These are phyloP conservation scores for Hansenula sp. DNA, from an alignment of 1,139 yeast species.

Conservation along the genomic window DNA sequence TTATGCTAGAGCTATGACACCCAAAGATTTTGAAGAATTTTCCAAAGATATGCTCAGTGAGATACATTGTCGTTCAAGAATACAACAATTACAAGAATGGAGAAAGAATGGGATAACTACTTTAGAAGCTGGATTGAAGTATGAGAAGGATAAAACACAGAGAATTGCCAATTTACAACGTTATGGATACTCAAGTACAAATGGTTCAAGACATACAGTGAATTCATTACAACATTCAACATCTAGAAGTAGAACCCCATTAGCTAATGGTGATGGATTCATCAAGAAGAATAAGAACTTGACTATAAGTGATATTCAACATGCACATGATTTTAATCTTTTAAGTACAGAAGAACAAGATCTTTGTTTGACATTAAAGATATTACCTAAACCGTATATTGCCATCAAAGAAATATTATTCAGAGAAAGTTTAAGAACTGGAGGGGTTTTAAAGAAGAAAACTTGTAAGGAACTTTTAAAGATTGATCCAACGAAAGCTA, in stretches of 20 bases:
- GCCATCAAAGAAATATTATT: constrained; percentile 91
- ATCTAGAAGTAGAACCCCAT: constrained; percentile 16
- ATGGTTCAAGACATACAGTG: constrained; percentile 23
- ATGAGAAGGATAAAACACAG: constrained; percentile 80
- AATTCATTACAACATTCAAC: constrained; percentile 21
- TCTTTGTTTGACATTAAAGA: constrained; percentile 76
- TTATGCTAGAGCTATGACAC: constrained; percentile 74
- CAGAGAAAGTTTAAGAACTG: constrained; percentile 80
- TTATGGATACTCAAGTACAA: constrained; percentile 35
- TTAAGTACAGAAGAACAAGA: constrained; percentile 83
- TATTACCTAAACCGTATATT: constrained; percentile 88
- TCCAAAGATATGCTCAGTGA: constrained; percentile 71
- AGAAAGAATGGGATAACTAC: constrained; percentile 84
- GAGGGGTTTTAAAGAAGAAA: constrained; percentile 78
- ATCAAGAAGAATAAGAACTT: constrained; percentile 35
- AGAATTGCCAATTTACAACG: constrained; percentile 57
- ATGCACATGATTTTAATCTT: constrained; percentile 78
- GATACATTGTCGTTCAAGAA: constrained; percentile 71
- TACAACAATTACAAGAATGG: constrained; percentile 91
- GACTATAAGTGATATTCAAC: constrained; percentile 59
- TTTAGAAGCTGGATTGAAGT: constrained; percentile 76
- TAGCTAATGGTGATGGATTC: constrained; percentile 8
- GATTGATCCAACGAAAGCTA: constrained; percentile 83
- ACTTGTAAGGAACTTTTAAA: constrained; percentile 79
- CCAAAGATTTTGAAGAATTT: constrained; percentile 74